Base-by-base conservation (phyloP, 2,329 filamentous ascomycete genomes). In the Mollisia scopiformis region DNA sequence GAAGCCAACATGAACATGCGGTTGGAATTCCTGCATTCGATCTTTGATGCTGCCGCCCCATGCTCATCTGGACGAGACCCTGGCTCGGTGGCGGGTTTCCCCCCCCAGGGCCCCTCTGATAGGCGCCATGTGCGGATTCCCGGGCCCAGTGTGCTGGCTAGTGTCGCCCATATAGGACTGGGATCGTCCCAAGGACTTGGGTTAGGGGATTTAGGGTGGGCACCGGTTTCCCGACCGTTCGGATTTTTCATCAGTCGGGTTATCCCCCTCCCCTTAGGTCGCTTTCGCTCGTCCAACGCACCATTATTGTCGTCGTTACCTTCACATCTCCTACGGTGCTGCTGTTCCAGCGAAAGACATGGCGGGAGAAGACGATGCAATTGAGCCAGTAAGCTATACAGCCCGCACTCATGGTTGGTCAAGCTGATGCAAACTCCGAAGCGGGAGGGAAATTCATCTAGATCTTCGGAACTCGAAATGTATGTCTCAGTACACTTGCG, bases 381-480 rank as follows among this genome's bases (percentile, higher is more conserved):
- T 58, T 27, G 56, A 59, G 52, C 52, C 57, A 30, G 60, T 62
- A 27, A 58, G 59, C 41, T 25, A 11, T 13, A 6, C 10, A 16
- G 5, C 43, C 23, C 21, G 16, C 43, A 27, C 10, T 10, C 21
- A 47, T 16, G n/a, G 21, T 11, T 6, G 3, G 21, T 10, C 10
- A 21, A 19, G 43, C 21, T 27, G 23, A 47, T 47, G 23, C 7
- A 19, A 21, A 3, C 4, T 28, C 5, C 23, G 31, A 25, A 58
- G 56, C 56, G 49, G 30, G 57, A 21, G 23, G 55, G 49, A 2
- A 51, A 35, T 16, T 60, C 58, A 30, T 54, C 57, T 11, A 37
- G 30, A 1, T 59, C 57, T 21, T 59, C 60, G 30, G 58, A 53
- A n/a, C 61, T 33, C 54, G 58, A 50, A 41, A 3, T 59, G 58